Conservation (phyloP, 495 filamentous ascomycete species). For the Trichodelitschia bisporula region DNA sequence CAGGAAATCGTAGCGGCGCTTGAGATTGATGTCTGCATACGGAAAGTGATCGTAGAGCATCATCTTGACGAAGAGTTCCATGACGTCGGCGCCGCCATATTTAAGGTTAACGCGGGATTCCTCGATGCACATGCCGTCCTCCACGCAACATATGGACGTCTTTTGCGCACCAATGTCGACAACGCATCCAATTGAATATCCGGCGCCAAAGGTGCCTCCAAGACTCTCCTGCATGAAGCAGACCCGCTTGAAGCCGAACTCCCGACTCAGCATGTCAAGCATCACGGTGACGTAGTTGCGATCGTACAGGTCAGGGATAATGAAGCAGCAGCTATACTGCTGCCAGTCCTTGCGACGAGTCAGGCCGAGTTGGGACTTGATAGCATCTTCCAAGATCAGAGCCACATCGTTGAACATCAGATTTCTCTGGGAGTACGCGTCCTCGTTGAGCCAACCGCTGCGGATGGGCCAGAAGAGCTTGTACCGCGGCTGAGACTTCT, state of each 20-base stretch:
- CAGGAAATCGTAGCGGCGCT: constrained; percentile 73
- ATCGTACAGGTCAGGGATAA: constrained; percentile 92
- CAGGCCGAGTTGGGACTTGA: constrained; percentile 59
- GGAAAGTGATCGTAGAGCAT: constrained; percentile 89
- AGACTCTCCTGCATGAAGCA: constrained; percentile 92
- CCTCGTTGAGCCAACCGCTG: constrained; percentile 71
- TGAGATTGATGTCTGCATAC: constrained; percentile 78
- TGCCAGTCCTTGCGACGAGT: constrained; percentile 55
- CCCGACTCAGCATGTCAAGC: constrained; percentile 61
- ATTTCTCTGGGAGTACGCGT: constrained; percentile 54
- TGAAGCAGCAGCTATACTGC: constrained; percentile 79
- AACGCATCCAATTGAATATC: constrained; percentile 76
- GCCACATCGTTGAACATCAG: constrained; percentile 68
- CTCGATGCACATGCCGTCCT: constrained; percentile 85
- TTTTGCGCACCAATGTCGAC: constrained; percentile 96
- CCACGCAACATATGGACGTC: constrained; percentile 91
- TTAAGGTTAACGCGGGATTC: constrained; percentile 86
- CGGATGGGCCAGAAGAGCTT: constrained; percentile 79
- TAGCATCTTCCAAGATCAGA: constrained; percentile 60
- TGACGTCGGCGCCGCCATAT: constrained; percentile 77
- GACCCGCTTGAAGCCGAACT: constrained; percentile 66
- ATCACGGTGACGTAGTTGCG: constrained; percentile 67
- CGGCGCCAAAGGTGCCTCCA: constrained; percentile 86
- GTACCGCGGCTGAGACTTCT: constrained; percentile 72
- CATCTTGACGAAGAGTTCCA: constrained; percentile 87